Evolutionary conservation across 1,139 yeast species (phyloP).

Genomic region (Pneumocystis wakefieldiae): DNA sequence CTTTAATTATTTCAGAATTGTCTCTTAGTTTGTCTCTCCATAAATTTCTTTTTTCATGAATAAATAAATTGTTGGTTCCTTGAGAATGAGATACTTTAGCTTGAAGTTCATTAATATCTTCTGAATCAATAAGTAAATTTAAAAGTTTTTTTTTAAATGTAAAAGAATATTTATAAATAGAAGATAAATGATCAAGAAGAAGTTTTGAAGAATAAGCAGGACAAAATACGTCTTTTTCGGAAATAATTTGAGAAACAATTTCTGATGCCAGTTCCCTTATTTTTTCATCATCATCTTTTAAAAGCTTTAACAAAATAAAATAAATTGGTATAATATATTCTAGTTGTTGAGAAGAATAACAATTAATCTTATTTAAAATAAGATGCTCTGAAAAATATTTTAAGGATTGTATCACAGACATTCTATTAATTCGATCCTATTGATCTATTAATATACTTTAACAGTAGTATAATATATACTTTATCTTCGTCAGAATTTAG

Average conservation of each 20-base stretch:
- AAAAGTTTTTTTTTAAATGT: not conserved
- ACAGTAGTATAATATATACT: not conserved
- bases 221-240: not conserved
- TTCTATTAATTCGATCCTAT: conserved; percentile 12
- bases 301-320: conserved; percentile 24
- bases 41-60: conserved; percentile 37
- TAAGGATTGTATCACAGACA: conserved; percentile 12
- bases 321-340: conserved; percentile 9
- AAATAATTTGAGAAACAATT: conserved; percentile 10
- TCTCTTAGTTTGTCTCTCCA: conserved; percentile 24
- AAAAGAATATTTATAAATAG: conserved; percentile 4
- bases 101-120: conserved; percentile 4
- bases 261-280: conserved; percentile 18
- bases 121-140: not conserved
- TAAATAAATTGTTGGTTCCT: conserved; percentile 28
- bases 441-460: conserved; percentile 9
- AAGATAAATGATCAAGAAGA: conserved; percentile 4
- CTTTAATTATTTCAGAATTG: conserved; percentile 2
- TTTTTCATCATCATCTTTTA: conserved; percentile 45
- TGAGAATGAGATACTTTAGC: conserved; percentile 10
- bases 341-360: not conserved
- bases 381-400: not conserved
- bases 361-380: not conserved
- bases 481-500: not conserved
- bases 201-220: not conserved